Conservation (phyloP, 2,329 filamentous ascomycete species). For the Colletotrichum godetiae region DNA sequence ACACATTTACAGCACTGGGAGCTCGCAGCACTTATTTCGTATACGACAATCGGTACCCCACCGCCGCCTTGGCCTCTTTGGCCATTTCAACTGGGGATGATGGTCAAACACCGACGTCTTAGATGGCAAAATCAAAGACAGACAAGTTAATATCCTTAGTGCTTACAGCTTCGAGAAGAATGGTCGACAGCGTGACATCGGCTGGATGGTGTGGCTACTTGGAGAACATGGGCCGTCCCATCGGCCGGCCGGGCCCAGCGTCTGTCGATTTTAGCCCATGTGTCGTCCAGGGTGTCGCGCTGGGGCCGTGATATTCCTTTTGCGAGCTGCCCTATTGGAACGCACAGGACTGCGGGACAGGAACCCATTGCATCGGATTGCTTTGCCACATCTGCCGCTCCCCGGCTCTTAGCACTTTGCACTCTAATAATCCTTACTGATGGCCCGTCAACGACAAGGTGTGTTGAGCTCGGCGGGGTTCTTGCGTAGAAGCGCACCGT, state of each 20-base stretch:
- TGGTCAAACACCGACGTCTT: background rate
- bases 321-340: constrained; percentile 8
- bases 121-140: background rate
- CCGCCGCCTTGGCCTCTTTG: background rate
- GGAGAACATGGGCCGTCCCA: background rate
- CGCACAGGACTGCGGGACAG: background rate
- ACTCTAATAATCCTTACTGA: background rate
- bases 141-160: background rate
- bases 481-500: background rate
- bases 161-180: background rate
- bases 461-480: background rate
- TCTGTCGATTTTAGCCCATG: background rate
- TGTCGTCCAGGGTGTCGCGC: background rate
- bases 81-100: background rate
- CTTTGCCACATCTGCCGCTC: constrained; percentile 3
- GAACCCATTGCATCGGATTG: background rate
- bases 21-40: background rate
- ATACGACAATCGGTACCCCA: background rate
- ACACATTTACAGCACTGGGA: background rate
- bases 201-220: background rate
- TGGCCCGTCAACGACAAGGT: background rate
- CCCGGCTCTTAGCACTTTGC: background rate
- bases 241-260: background rate
- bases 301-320: background rate
- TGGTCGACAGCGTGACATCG: constrained; percentile 13